Evolutionary conservation across 2,329 filamentous ascomycete species (phyloP), one percentile per base, ranked within the genome.

Genomic region (Fonsecaea nubica): DNA sequence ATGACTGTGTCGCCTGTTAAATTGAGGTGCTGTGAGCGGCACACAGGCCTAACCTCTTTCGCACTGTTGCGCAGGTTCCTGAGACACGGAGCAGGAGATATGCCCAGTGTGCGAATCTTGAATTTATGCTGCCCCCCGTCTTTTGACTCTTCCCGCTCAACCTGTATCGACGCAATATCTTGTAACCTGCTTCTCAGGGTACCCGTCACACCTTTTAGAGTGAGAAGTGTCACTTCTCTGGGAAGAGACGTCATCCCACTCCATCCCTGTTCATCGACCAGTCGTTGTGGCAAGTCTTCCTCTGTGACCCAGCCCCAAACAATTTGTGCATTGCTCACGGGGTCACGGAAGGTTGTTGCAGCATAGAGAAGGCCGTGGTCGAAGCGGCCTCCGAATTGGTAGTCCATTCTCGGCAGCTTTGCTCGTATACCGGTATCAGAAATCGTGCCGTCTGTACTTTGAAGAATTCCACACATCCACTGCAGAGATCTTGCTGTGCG

Each of bases 251-350:
- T 74, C 63, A 80, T 72, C 1, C 84, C 83, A 21, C 80, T 84
- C 82, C 83, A 85, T 10, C 80, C 81, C 69, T 85, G 82, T 0
- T 74, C 71, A 63, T 81, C 76, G 3, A 82, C 79, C 13, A 79
- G 69, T 2, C 74, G 68, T 63, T 83, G 76, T 0, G 81, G 77
- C 3, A 85, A 69, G 59, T 84, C 81, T 12, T 86, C 83, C 69
- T 86, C 83, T 1, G 78, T 80, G 40, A 86, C 75, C 83, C 84
- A 85, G 3, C 82, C 82, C 73, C 79, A 84, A 0, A 82, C 76
- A 4, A 85, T 76, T 10, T 79, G 76, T 48, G 76, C 76, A 0
- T 76, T 72, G 0, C 80, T 78, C 3, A 77, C 70, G 0, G 82
- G 80, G 54, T 85, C 81, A 67, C 76, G 78, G 68, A 84, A 85